Evolutionary conservation across 352 stramenopile genomes (phyloP), one percentile per base, ranked within the genome.

Genomic region (Phytophthora sansomeana): DNA sequence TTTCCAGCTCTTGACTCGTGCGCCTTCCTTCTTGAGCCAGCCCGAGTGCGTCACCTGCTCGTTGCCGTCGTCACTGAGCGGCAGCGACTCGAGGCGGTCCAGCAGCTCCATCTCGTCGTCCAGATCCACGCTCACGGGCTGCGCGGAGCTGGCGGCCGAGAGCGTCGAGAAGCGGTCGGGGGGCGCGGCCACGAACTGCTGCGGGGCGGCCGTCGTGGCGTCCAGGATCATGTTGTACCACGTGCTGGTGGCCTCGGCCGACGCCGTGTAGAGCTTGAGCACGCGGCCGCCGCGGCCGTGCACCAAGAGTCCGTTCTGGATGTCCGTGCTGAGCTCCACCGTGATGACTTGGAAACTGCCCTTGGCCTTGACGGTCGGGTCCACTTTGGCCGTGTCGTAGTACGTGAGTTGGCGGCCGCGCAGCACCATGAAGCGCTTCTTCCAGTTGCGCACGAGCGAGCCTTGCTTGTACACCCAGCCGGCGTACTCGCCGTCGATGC

Each of bases 391-490:
- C 58, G 82, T 92, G 67, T 94, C 80, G 72, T 94, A 95, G 74
- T 95, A 95, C 59, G 84, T 91, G 32, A 95, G 72, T 49, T 93
- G 83, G 42, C 86, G 86, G n/a, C 84, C 85, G 29, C 72, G 73
- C 46, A 95, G 75, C 58, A 95, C 82, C 79, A 95, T 89, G 64
- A 90, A 95, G 43, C 87, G 85, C 72, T 91, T 90, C 81, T 95
- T 95, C 87, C 87, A 95, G 73, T 85, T 94, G 56, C 74, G 77
- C 41, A 95, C 73, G 13, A 94, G 72, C 28, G 78, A 91, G 55
- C 87, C 87, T 59, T 95, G 85, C 56, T 95, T 95, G 77, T 84
- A 93, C 29, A 93, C 84, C 87, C 87, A 95, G 42, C 87, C 87
- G 60, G 73, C 75, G 62, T 87, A 83, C 41, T 93, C 72, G 44